A percentile compares a stretch with the other conserved stretches of the same genome.
Evolutionary conservation across 768 basidiomycete genomes (phyloP).

Genomic region (Crassisporium funariophilum): DNA sequence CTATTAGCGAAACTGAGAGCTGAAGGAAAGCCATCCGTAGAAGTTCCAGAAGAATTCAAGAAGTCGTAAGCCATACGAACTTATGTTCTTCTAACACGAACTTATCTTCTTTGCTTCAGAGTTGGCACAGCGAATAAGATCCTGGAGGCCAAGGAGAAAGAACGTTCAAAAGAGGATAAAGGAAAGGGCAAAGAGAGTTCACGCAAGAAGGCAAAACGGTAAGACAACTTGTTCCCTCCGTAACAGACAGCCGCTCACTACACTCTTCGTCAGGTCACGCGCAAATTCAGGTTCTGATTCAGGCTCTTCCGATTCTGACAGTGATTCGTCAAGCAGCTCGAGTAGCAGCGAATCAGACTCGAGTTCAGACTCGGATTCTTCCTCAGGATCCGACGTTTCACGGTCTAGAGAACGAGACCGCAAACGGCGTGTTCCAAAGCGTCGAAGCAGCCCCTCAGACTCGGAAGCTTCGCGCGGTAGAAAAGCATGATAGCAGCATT

Average conservation of each 20-base stretch:
- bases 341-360: slow-evolving; percentile 41
- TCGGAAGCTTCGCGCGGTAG: slow-evolving; percentile 21
- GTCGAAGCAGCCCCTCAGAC: slow-evolving; percentile 19
- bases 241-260: neutral
- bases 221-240: slow-evolving; percentile 8
- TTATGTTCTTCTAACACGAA: neutral
- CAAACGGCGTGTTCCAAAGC: slow-evolving; percentile 24
- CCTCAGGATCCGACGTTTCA: slow-evolving; percentile 47
- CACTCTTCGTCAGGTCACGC: slow-evolving; percentile 15
- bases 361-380: slow-evolving; percentile 42
- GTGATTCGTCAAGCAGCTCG: slow-evolving; percentile 37
- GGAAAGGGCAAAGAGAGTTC: slow-evolving; percentile 36
- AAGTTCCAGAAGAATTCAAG: slow-evolving; percentile 92
- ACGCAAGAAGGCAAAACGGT: slow-evolving; percentile 43
- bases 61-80: slow-evolving; percentile 54
- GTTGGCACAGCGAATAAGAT: slow-evolving; percentile 85
- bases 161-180: slow-evolving; percentile 50
- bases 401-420: slow-evolving; percentile 30
- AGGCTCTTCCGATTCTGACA: slow-evolving; percentile 26
- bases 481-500: slow-evolving; percentile 1
- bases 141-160: slow-evolving; percentile 80
- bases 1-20: slow-evolving; percentile 65
- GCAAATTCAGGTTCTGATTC: slow-evolving; percentile 25
- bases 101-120: slow-evolving; percentile 35
- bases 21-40: slow-evolving; percentile 75